Evolutionary conservation across 768 basidiomycete species (phyloP).

Genomic region (Lactarius hengduanensis): DNA sequence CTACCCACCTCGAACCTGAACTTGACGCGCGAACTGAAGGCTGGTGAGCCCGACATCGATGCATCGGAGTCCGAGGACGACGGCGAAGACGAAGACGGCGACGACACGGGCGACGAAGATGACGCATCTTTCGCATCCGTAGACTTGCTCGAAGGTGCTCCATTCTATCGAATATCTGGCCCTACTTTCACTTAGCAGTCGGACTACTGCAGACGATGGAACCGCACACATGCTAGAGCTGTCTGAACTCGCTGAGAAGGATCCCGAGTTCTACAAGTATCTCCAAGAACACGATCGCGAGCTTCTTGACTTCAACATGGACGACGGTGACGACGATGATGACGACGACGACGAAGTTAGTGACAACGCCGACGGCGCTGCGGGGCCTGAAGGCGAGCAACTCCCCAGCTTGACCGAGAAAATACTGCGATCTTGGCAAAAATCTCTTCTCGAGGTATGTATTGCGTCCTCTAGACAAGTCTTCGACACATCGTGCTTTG

Average conservation of each 20-base stretch:
- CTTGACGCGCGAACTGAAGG: slow-evolving; percentile 23
- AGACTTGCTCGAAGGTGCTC: slow-evolving; percentile 70
- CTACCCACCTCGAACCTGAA: background rate
- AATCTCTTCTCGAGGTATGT: slow-evolving; percentile 76
- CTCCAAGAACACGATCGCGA: slow-evolving; percentile 93
- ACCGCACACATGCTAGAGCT: slow-evolving; percentile 76
- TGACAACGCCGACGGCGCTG: slow-evolving; percentile 47
- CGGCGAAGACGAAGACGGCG: slow-evolving; percentile 36
- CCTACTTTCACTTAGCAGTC: slow-evolving; percentile 8
- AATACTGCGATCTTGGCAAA: slow-evolving; percentile 82
- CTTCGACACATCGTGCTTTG: slow-evolving; percentile 7
- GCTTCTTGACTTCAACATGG: slow-evolving; percentile 70
- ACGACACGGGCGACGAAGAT: slow-evolving; percentile 54
- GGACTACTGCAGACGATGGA: slow-evolving; percentile 56
- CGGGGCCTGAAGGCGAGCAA: slow-evolving; percentile 44
- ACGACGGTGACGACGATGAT: slow-evolving; percentile 43
- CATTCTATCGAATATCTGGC: background rate
- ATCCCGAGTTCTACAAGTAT: slow-evolving; percentile 99
- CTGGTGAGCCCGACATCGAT: slow-evolving; percentile 38
- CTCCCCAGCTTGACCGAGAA: slow-evolving; percentile 64
- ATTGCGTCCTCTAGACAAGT: background rate
- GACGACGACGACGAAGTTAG: slow-evolving; percentile 46
- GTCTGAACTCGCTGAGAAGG: slow-evolving; percentile 87
- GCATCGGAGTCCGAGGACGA: slow-evolving; percentile 42
- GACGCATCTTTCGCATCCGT: slow-evolving; percentile 72